Conservation (phyloP, 352 stramenopile genomes). For the Stramenopiles sp. region DNA sequence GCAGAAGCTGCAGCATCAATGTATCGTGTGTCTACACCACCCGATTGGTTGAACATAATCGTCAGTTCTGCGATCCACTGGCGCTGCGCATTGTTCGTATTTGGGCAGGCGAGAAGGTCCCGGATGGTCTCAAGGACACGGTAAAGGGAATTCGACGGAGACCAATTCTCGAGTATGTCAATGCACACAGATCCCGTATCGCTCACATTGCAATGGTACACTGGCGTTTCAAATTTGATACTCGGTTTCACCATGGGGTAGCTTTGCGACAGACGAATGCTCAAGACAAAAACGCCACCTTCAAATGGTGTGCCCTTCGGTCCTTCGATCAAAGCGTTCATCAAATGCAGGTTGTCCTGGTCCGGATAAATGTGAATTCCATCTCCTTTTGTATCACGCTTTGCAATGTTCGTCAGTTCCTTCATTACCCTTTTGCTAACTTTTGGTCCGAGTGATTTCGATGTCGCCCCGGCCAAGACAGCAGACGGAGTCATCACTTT, state of each 20-base stretch:
- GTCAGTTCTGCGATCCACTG: too few relatives aligned
- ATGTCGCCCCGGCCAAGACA: too few relatives aligned
- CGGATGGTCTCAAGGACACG: too few relatives aligned
- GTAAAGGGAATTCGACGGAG: too few relatives aligned
- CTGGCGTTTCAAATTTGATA: neutral
- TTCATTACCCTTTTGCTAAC: neutral
- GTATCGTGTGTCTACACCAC: too few relatives aligned
- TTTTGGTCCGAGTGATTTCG: neutral
- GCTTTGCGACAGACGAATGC: neutral
- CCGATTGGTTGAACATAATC: too few relatives aligned
- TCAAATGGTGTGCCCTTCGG: neutral
- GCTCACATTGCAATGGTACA: slow-evolving; percentile 6
- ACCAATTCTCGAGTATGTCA: too few relatives aligned
- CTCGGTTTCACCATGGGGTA: neutral
- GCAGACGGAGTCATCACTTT: neutral
- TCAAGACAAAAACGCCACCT: neutral
- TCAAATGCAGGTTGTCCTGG: neutral
- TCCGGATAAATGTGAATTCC: neutral
- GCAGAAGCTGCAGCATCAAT: too few relatives aligned
- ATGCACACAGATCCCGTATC: too few relatives aligned
- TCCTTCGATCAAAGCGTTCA: neutral
- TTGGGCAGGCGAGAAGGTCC: too few relatives aligned
- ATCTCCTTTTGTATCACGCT: neutral
- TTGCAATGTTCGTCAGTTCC: neutral
- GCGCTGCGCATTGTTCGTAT: too few relatives aligned